A percentile compares a stretch with the other conserved stretches of the same genome.
Evolutionary conservation across 768 basidiomycete genomes (phyloP).

Genomic region (Termitomyces sp.): DNA sequence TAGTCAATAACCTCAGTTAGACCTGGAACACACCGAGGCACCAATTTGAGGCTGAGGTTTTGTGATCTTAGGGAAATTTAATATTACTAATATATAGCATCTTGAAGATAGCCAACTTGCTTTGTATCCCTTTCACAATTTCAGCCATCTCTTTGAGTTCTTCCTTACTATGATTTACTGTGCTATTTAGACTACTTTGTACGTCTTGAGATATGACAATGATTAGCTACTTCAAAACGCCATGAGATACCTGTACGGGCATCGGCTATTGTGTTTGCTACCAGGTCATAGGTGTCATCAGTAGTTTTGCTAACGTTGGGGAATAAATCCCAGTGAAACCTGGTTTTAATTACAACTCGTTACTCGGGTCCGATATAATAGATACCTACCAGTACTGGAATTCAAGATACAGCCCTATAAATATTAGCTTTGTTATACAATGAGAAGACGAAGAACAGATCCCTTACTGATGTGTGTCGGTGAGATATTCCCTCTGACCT

Average conservation of each 20-base stretch:
- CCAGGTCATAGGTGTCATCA: neutral
- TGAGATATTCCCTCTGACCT: neutral
- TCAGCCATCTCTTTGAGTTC: slow-evolving; percentile 6
- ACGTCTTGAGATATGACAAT: slow-evolving; percentile 1
- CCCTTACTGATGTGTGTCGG: neutral
- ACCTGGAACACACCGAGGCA: neutral
- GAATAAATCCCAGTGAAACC: slow-evolving; percentile 5
- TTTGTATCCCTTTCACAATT: slow-evolving; percentile 3
- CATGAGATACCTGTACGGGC: slow-evolving; percentile 5
- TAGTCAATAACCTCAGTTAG: neutral
- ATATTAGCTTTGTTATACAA: too few species aligned
- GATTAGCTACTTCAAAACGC: neutral
- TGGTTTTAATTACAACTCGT: neutral
- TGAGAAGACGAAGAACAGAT: neutral
- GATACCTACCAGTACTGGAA: slow-evolving; percentile 7
- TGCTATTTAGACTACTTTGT: neutral
- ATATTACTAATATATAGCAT: neutral
- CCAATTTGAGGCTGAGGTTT: neutral
- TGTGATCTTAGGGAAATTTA: neutral
- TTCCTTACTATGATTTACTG: neutral
- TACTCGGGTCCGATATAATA: neutral
- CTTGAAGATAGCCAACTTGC: neutral
- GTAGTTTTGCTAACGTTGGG: neutral
- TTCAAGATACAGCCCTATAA: slow-evolving; percentile 6
- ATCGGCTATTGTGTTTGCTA: slow-evolving; percentile 2